Conservation (phyloP, 2,329 filamentous ascomycete species). For the Cladosporium sphaerospermum region DNA sequence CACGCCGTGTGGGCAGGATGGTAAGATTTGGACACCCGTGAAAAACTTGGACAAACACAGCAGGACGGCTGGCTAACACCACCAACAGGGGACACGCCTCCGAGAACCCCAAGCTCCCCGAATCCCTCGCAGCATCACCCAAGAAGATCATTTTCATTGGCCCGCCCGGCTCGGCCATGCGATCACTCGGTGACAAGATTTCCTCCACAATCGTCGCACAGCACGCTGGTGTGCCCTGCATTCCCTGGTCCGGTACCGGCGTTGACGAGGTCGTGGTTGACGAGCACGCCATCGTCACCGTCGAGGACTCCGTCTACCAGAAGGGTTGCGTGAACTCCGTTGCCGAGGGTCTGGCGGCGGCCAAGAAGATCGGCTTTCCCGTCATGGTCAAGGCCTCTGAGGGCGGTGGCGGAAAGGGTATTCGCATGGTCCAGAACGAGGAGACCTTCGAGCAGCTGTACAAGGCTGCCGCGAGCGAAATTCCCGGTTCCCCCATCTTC, state of each 20-base stretch:
- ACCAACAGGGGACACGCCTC: conserved; percentile 86
- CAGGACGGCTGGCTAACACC: conserved; percentile 18
- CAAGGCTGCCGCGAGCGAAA: conserved; percentile 93
- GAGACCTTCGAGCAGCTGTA: conserved; percentile 81
- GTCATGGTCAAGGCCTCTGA: conserved; percentile 99
- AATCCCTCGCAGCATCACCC: conserved; percentile 88
- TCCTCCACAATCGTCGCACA: conserved; percentile 98
- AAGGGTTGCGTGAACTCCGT: conserved; percentile 87
- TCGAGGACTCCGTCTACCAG: conserved; percentile 75
- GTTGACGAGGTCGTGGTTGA: conserved; percentile 77
- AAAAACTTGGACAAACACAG: neutral
- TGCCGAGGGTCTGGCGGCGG: conserved; percentile 70
- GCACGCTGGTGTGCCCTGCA: conserved; percentile 91
- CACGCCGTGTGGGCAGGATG: conserved; percentile 99
- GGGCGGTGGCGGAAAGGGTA: conserved; percentile 98
- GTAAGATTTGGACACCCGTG: conserved; percentile 46
- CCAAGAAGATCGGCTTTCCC: conserved; percentile 89
- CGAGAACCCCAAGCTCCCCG: conserved; percentile 95
- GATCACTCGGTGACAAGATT: conserved; percentile 98
- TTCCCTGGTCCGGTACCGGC: conserved; percentile 97
- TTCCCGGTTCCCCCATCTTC: conserved; percentile 97
- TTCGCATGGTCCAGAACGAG: conserved; percentile 84
- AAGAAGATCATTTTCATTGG: conserved; percentile 99
- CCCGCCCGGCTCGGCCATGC: conserved; percentile 95
- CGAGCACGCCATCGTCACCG: conserved; percentile 80